A percentile compares a stretch with the other conserved stretches of the same genome.
phyloP scores from a whole-genome alignment of 192 early-diverging fungal species.

The Backusella morwellensis region DNA sequence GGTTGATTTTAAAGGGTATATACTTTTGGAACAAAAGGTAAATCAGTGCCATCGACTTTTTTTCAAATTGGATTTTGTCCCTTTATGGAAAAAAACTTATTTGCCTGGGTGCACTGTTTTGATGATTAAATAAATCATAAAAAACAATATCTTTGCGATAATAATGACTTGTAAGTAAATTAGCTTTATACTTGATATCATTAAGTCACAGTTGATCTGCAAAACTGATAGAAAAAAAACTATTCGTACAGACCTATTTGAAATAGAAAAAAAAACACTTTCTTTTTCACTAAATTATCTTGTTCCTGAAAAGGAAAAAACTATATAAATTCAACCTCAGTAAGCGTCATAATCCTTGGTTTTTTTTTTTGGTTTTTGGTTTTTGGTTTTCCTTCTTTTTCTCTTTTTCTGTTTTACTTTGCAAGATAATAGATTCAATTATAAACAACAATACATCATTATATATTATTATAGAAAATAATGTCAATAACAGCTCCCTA shows the following conservation, averaged over 20 bases:
- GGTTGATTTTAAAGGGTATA: not conserved
- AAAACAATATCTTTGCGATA: not conserved
- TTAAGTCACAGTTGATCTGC: not conserved
- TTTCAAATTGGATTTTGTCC: not conserved
- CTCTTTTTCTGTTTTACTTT: not conserved
- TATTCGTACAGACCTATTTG: not conserved
- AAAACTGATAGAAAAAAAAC: not conserved
- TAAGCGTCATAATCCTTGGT: not conserved
- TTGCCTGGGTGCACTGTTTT: not conserved
- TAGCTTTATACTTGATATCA: not conserved
- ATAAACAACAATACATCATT: not conserved
- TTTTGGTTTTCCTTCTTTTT: not conserved
- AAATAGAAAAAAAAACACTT: not conserved
- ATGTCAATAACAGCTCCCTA: not conserved
- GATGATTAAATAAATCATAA: not conserved
- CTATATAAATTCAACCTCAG: not conserved
- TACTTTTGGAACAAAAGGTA: not conserved
- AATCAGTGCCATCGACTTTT: not conserved
- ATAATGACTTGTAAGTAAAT: not conserved
- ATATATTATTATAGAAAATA: not conserved
- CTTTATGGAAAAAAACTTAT: not conserved
- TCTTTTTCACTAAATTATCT: not conserved
- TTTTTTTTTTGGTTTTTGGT: not conserved
- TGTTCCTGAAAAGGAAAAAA: slow-evolving; percentile 4
- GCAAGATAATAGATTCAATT: not conserved